Evolutionary conservation across 495 filamentous ascomycete species (phyloP), one percentile per base, ranked within the genome.

Genomic region (Rhypophila decipiens): DNA sequence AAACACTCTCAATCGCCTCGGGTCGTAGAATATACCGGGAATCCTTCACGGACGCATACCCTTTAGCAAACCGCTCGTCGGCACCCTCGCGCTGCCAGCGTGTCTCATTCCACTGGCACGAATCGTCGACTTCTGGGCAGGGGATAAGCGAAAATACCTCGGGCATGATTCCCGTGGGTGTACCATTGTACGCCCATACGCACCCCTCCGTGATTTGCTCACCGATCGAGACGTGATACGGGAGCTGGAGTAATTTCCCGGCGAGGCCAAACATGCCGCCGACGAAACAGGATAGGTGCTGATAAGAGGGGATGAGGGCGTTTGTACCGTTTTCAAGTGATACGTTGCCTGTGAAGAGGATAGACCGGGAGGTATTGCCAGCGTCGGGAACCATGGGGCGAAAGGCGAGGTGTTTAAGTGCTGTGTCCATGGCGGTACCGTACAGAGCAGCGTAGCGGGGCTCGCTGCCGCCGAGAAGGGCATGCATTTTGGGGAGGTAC

Each of bases 211-310:
- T 86, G 15, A 96, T 70, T 58, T 84, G 83, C 38, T 70, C 65
- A 5, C 83, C 91, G 15, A 87, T 73, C 10, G 38, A 27, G 2
- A 86, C 74, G 41, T 95, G 63, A 51, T 74, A 70, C 5, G 77
- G 68, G 20, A 81, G 75, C 17, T 71, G 67, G 49, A 94, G 88
- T 10, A 88, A 64, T 53, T 79, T 81, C 13, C 87, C 83, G 20
- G 83, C 88, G 17, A 96, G 69, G 13, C 80, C 90, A 44, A 90
- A 81, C 79, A 88, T 88, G n/a, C 87, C 90, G 9, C 90, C 90
- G 1, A 79, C 74, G 59, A 94, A 96, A 59, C 90, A 96, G 11
- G 62, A 56, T 1, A 77, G 59, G 48, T 77, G 73, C 44, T 76
- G 65, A 22, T 50, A 59, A 44, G 72, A 63, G 0, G 65, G 48